Base-by-base conservation (phyloP, 2,329 filamentous ascomycete species). In the Fusarium pilosicola region DNA sequence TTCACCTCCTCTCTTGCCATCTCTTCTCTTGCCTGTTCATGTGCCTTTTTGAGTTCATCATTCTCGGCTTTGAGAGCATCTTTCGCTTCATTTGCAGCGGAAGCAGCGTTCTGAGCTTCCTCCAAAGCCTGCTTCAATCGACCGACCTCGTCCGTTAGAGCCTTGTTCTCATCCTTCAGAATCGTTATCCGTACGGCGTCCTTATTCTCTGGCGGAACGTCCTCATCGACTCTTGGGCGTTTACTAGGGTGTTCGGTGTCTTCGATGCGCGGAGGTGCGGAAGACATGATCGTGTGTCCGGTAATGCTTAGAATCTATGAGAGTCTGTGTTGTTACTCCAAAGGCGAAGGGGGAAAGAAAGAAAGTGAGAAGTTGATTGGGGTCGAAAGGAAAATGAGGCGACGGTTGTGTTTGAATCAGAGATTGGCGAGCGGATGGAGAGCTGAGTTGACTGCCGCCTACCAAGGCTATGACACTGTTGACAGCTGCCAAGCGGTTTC, bases 321-420 rank as follows among this genome's bases (percentile, higher is more conserved):
- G 30, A 30, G 30, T 12, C 12, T 30, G 49, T 11, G 10, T 6
- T 26, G 51, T 7, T 36, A 10, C n/a, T 26, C 49, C 14, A 14
- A 26, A 6, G 17, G 9, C 10, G 32, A 24, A 3, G 8, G 6
- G 6, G 14, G n/a, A 3, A 7, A 10, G 3, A 2, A 15, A 26
- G 4, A 6, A 38, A 5, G 6, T 28, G 13, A 22, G n/a, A 26
- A 26, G 49, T 32, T 49, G 11, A 10, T 18, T 18, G 34, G 46
- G 7, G 24, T 17, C 3, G 28, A 13, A 10, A 24, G 15, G 18
- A 32, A 18, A 24, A 20, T 7, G 5, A n/a, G 3, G 11, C 3
- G 5, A 5, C 11, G 2, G n/a, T 22, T 22, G 3, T 54, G 32
- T 17, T 9, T 17, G 13, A 38, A 26, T n/a, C 10, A 17, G 20